These are phyloP conservation scores for Fusarium sp. DNA, from an alignment of 2,329 filamentous ascomycete genomes.

Conservation along the genomic window DNA sequence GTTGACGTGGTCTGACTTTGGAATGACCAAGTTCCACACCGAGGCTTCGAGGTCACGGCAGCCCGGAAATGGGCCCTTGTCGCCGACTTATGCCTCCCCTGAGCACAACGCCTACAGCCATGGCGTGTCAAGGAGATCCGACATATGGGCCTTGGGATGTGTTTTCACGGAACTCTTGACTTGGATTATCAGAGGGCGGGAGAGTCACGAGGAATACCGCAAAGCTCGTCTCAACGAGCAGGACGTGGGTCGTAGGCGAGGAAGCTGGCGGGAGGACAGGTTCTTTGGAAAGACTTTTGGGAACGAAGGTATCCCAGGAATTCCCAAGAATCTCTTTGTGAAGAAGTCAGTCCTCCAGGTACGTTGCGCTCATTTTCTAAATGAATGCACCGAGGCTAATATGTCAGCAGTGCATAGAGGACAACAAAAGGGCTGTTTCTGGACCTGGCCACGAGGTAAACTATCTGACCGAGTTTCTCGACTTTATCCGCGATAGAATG, in stretches of 20 bases:
- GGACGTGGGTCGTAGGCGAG: not conserved
- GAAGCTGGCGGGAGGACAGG: not conserved
- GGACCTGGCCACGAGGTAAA: accelerated
- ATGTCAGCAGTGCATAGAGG: not conserved
- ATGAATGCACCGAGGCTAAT: not conserved
- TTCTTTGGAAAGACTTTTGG: not conserved
- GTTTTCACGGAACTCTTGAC: conserved; percentile 14
- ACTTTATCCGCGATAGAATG: not conserved
- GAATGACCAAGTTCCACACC: not conserved
- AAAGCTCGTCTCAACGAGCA: not conserved
- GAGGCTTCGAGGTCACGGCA: not conserved
- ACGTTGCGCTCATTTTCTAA: not conserved
- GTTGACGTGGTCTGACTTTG: conserved; percentile 19
- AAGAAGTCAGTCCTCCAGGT: not conserved
- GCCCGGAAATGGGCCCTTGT: accelerated
- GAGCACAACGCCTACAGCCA: not conserved
- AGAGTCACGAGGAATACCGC: accelerated
- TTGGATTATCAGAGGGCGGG: not conserved
- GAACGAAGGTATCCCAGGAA: accelerated
- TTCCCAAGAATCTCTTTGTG: not conserved
- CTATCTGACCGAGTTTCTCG: not conserved
- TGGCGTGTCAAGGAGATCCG: not conserved
- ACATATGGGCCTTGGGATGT: conserved; percentile 16
- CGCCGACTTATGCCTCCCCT: not conserved
- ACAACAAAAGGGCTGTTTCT: not conserved